phyloP scores from a whole-genome alignment of 306 rosid species.

The Acacia acuminata region DNA sequence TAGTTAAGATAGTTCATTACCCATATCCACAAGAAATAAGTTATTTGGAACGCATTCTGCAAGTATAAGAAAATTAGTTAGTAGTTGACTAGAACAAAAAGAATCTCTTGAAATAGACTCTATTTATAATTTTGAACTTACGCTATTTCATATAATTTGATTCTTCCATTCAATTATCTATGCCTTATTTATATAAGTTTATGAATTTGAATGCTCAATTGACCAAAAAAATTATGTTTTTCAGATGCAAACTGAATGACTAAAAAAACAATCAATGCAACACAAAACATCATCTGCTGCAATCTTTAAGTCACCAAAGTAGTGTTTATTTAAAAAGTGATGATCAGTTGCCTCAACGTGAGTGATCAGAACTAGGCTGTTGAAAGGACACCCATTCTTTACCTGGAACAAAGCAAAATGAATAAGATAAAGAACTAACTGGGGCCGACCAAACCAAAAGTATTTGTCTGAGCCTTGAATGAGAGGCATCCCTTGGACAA shows the following conservation, averaged over 20 bases:
- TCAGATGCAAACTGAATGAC: not conserved
- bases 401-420: conserved; percentile 79
- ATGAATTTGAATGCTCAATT: not conserved
- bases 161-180: not conserved
- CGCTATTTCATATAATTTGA: not conserved
- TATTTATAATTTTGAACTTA: not conserved
- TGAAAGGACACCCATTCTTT: conserved; percentile 10
- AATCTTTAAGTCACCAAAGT: not conserved
- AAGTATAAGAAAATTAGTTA: conserved; percentile 33
- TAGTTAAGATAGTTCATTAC: conserved; percentile 44
- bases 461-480: conserved; percentile 67
- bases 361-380: not conserved
- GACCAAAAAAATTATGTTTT: not conserved
- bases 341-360: not conserved
- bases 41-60: conserved; percentile 93
- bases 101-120: not conserved
- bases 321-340: not conserved
- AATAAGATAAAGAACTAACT: conserved; percentile 64
- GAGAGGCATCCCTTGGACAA: conserved; percentile 78
- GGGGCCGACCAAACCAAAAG: conserved; percentile 73
- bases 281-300: not conserved
- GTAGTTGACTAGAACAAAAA: conserved; percentile 3
- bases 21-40: conserved; percentile 83
- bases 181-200: not conserved
- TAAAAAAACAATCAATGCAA: not conserved